Percentiles rank a stretch among this genome's conserved stretches.
Evolutionary conservation across 108 stramenopile genomes (phyloP).

Genomic region (Cyclotella sp.): DNA sequence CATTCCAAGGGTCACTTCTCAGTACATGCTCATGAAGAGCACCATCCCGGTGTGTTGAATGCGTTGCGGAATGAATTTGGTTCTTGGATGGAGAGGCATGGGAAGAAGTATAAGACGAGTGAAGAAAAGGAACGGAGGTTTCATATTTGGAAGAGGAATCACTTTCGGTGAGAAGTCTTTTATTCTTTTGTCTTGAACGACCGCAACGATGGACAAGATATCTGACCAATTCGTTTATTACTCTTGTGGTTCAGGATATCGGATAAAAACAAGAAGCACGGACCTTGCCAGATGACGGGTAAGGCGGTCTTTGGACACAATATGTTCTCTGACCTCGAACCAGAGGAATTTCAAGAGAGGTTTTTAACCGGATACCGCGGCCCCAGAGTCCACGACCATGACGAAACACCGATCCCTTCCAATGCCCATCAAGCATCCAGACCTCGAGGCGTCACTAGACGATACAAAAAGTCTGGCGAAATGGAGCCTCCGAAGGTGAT

Average conservation of each 20-base stretch:
- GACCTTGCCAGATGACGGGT: constrained; percentile 81
- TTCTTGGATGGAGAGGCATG: constrained; percentile 67
- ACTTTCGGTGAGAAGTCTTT: constrained; percentile 52
- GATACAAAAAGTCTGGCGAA: constrained; percentile 9
- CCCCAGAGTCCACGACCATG: constrained; percentile 52
- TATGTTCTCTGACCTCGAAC: constrained; percentile 76
- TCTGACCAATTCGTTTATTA: background rate
- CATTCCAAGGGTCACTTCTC: background rate
- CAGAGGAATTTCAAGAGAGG: constrained; percentile 73
- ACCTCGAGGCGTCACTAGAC: constrained; percentile 4
- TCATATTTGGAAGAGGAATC: constrained; percentile 80
- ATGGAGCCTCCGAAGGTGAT: constrained; percentile 7
- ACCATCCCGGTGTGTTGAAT: constrained; percentile 31
- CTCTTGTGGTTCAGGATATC: constrained; percentile 49
- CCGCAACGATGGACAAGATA: background rate
- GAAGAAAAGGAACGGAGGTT: constrained; percentile 81
- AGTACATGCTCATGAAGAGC: constrained; percentile 8
- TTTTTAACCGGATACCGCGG: constrained; percentile 83
- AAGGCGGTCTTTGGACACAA: constrained; percentile 84
- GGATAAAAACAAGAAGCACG: constrained; percentile 77
- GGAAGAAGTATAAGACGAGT: constrained; percentile 63
- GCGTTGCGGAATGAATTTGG: constrained; percentile 74
- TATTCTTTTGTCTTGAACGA: background rate
- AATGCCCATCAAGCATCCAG: constrained; percentile 8
- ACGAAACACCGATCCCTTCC: background rate